Percentiles rank a stretch among this genome's conserved stretches.
These are phyloP conservation scores for Candida maltosa DNA, from an alignment of 805 yeast species.

Conservation along the genomic window DNA sequence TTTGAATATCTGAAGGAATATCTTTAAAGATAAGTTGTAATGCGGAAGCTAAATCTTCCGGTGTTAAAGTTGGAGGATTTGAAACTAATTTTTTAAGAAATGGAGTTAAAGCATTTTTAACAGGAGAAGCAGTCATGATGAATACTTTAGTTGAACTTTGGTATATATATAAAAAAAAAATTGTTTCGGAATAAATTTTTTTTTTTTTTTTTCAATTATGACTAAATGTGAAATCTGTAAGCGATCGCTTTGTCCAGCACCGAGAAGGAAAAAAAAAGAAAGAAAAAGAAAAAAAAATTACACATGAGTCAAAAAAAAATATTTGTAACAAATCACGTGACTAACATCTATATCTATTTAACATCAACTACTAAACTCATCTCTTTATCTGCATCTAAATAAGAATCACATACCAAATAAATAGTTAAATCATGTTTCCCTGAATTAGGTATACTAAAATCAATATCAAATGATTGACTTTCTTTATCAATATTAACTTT, in stretches of 20 bases:
- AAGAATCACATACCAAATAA: constrained; percentile 91
- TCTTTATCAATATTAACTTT: constrained; percentile 55
- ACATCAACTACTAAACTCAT: constrained; percentile 51
- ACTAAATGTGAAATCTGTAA: too few relatives aligned
- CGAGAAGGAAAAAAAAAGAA: too few relatives aligned
- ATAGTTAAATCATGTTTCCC: constrained; percentile 64
- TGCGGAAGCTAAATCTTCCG: constrained; percentile 63
- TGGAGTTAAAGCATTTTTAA: constrained; percentile 42
- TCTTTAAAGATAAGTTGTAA: constrained; percentile 59
- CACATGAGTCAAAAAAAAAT: neutral
- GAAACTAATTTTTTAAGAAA: constrained; percentile 62
- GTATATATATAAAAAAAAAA: neutral
- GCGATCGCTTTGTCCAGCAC: too few relatives aligned
- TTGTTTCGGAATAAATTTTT: neutral
- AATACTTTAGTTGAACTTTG: too few relatives aligned
- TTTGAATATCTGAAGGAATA: constrained; percentile 63
- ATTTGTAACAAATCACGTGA: neutral
- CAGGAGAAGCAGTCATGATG: constrained; percentile 4
- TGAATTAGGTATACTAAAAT: constrained; percentile 52
- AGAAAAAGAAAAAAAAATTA: too few relatives aligned
- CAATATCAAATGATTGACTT: constrained; percentile 49
- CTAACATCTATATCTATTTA: neutral
- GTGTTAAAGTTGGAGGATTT: constrained; percentile 60
- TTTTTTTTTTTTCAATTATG: constrained; percentile 1
- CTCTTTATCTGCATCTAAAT: constrained; percentile 91